phyloP scores from a whole-genome alignment of 2,329 filamentous ascomycete genomes.

The Orbilia blumenaviensis region DNA sequence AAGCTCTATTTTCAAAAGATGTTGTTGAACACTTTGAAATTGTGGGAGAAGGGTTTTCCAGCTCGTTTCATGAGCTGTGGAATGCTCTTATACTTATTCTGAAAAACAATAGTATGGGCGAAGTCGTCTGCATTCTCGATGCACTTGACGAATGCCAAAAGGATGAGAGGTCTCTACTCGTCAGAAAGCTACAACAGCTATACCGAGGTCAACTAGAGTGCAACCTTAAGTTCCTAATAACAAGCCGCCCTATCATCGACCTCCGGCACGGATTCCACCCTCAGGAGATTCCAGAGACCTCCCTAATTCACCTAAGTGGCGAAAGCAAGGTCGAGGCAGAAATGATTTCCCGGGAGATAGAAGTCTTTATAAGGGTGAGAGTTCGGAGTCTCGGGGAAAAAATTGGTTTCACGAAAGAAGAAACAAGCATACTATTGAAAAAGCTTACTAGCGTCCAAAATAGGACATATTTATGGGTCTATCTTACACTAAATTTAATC shows the following conservation, averaged over 20 bases:
- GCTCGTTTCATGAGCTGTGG: constrained; percentile 59
- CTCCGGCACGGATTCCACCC: constrained; percentile 58
- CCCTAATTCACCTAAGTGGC: constrained; percentile 58
- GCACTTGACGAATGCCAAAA: constrained; percentile 61
- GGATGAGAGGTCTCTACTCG: background rate
- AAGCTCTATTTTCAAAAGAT: constrained; percentile 59
- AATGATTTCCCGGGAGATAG: constrained; percentile 59
- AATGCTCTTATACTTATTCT: constrained; percentile 58
- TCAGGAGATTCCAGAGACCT: constrained; percentile 21
- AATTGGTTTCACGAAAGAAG: constrained; percentile 52
- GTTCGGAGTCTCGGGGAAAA: constrained; percentile 57
- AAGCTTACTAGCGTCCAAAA: constrained; percentile 47
- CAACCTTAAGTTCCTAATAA: constrained; percentile 60
- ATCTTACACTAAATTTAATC: constrained; percentile 60
- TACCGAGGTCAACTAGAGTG: background rate
- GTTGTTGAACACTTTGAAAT: constrained; percentile 59
- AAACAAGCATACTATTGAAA: constrained; percentile 44
- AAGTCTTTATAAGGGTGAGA: constrained; percentile 60
- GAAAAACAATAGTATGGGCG: background rate
- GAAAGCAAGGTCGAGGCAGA: constrained; percentile 52
- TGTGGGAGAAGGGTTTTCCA: constrained; percentile 55
- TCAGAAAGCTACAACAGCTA: background rate
- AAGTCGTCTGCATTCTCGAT: constrained; percentile 61
- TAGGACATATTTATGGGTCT: constrained; percentile 62
- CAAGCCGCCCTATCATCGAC: constrained; percentile 60